phyloP scores from a whole-genome alignment of 202 grass and related monocot species.

The Setaria viridis region DNA sequence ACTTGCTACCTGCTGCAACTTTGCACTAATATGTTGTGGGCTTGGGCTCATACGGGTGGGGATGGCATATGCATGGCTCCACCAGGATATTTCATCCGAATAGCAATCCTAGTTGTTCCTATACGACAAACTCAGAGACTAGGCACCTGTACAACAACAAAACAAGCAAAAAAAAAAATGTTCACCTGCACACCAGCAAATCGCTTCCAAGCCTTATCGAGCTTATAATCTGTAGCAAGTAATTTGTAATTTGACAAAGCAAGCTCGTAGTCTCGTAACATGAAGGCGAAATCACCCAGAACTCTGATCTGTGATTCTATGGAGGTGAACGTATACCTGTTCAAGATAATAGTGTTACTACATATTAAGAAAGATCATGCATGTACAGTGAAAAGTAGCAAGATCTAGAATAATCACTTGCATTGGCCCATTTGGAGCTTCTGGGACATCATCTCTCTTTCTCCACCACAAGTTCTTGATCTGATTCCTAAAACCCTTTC shows the following conservation, averaged over 20 bases:
- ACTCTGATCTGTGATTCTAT: conserved; percentile 99
- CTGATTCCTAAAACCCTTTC: conserved; percentile 97
- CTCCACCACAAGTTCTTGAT: conserved; percentile 99
- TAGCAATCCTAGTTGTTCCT: conserved; percentile 8
- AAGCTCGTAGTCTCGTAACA: conserved; percentile 98
- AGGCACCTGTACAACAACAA: conserved; percentile 2
- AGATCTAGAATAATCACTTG: conserved; percentile 60
- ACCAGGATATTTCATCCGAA: conserved; percentile 16
- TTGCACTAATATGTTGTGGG: too few species aligned
- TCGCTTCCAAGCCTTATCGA: conserved; percentile 98
- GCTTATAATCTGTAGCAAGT: conserved; percentile 94
- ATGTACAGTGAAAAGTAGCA: conserved; percentile 38
- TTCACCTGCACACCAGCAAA: conserved; percentile 95
- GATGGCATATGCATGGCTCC: neutral
- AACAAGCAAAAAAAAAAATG: conserved; percentile 24
- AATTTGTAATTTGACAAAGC: conserved; percentile 97
- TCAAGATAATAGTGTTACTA: conserved; percentile 50
- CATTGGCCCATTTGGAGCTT: conserved; percentile 83
- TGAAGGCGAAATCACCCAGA: conserved; percentile 96
- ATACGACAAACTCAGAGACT: conserved; percentile 4
- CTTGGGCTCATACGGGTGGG: too few species aligned
- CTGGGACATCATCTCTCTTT: conserved; percentile 93
- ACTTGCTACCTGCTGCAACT: too few species aligned
- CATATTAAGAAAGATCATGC: conserved; percentile 49
- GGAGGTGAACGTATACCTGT: conserved; percentile 95